phyloP scores from a whole-genome alignment of 352 stramenopile species.

The Pythium rhizo-oryzae region DNA sequence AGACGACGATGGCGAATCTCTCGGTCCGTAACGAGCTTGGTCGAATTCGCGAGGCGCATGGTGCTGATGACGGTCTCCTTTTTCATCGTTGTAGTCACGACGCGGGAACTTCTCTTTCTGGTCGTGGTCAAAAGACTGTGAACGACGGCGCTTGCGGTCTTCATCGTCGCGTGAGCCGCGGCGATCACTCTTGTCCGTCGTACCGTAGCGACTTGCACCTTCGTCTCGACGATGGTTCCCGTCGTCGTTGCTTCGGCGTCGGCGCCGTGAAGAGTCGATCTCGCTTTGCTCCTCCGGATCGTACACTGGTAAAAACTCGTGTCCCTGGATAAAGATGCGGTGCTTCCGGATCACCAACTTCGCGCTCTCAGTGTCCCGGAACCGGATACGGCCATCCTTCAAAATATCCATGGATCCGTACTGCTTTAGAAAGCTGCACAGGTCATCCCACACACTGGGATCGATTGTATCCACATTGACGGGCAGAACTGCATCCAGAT shows the following conservation, averaged over 20 bases:
- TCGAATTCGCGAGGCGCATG: constrained; percentile 14
- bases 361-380: constrained; percentile 51
- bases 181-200: constrained; percentile 3
- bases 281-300: constrained; percentile 65
- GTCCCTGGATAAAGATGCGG: constrained; percentile 44
- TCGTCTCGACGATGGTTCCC: constrained; percentile 6
- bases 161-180: constrained; percentile 16
- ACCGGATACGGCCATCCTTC: constrained; percentile 53
- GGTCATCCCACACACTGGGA: constrained; percentile 45
- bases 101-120: constrained; percentile 16
- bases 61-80: background rate
- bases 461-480: constrained; percentile 54
- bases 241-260: constrained; percentile 18
- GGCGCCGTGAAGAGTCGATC: constrained; percentile 44
- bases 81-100: constrained; percentile 2
- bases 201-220: constrained; percentile 8
- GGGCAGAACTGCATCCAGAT: constrained; percentile 43
- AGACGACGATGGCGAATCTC: background rate
- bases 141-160: constrained; percentile 22
- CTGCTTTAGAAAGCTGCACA: constrained; percentile 45
- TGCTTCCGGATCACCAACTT: constrained; percentile 59
- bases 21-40: constrained; percentile 21
- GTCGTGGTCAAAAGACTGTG: constrained; percentile 15
- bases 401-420: constrained; percentile 55
- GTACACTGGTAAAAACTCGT: constrained; percentile 69